phyloP scores from a whole-genome alignment of 352 stramenopile genomes.

The Globisporangium cystogenes region DNA sequence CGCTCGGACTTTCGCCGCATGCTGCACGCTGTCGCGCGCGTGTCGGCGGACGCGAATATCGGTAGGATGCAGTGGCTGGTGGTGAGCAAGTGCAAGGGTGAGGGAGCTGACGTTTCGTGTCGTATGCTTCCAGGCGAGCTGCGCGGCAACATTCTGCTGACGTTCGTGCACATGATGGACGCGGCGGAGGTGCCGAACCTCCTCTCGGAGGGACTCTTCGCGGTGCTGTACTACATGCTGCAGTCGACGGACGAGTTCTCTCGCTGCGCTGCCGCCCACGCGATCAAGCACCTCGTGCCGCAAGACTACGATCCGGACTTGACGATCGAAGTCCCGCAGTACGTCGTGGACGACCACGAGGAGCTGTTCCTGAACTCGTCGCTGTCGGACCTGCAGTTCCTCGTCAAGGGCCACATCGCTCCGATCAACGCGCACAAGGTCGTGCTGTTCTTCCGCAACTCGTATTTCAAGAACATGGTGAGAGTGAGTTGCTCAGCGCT shows the following conservation, averaged over 20 bases:
- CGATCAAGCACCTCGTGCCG: constrained; percentile 84
- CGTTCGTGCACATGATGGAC: constrained; percentile 89
- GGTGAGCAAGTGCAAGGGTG: too few species aligned
- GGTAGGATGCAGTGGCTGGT: constrained; percentile 13
- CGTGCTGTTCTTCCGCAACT: constrained; percentile 87
- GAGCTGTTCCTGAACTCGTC: constrained; percentile 82
- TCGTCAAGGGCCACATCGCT: constrained; percentile 82
- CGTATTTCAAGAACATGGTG: constrained; percentile 91
- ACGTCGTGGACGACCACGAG: constrained; percentile 85
- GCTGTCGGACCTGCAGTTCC: constrained; percentile 80
- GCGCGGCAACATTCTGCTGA: constrained; percentile 81
- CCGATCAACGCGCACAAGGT: constrained; percentile 88
- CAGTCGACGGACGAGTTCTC: constrained; percentile 71
- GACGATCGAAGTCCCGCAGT: constrained; percentile 71
- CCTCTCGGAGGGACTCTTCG: constrained; percentile 69
- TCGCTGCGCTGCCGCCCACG: constrained; percentile 73
- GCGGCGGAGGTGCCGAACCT: constrained; percentile 58
- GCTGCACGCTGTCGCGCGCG: constrained; percentile 74
- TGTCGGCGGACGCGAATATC: constrained; percentile 72
- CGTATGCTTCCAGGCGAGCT: constrained; percentile 41
- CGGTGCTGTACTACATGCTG: constrained; percentile 79
- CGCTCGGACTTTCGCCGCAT: constrained; percentile 80
- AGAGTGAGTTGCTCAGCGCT: constrained; percentile 51
- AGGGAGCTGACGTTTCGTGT: background rate
- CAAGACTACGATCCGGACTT: constrained; percentile 64